Evolutionary conservation across 2,329 filamentous ascomycete genomes (phyloP).

Genomic region (Arthrobotrys sinensis): DNA sequence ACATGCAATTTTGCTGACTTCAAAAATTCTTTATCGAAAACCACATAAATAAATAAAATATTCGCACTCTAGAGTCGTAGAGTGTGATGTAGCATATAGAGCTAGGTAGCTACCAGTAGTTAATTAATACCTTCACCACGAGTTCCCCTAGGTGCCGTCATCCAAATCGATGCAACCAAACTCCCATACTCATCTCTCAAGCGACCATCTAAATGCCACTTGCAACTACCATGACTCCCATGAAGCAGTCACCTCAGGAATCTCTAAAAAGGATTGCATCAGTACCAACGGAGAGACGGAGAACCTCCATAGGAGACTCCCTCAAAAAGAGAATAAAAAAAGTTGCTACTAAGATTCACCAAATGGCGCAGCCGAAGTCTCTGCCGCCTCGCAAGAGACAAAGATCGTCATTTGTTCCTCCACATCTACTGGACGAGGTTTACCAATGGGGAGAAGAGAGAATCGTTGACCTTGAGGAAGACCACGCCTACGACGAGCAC

Average conservation of each 20-base stretch:
- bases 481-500: neutral
- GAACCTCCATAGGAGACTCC: neutral
- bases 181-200: neutral
- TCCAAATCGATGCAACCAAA: neutral
- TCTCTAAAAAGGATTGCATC: neutral
- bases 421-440: neutral
- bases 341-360: neutral
- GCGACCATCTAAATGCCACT: neutral
- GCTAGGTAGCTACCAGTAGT: too few species aligned
- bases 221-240: neutral
- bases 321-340: neutral
- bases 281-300: neutral
- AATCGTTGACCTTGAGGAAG: neutral
- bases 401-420: slow-evolving; percentile 3
- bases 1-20: neutral
- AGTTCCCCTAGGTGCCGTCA: too few species aligned
- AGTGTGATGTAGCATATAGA: neutral
- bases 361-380: neutral
- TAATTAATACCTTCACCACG: too few species aligned
- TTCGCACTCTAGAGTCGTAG: neutral
- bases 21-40: neutral
- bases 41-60: neutral
- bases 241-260: neutral
- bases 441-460: neutral
- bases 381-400: slow-evolving; percentile 7